A percentile compares a stretch with the other conserved stretches of the same genome.
Conservation (phyloP, 2,329 filamentous ascomycete species). For the Verticillium isaacii region DNA sequence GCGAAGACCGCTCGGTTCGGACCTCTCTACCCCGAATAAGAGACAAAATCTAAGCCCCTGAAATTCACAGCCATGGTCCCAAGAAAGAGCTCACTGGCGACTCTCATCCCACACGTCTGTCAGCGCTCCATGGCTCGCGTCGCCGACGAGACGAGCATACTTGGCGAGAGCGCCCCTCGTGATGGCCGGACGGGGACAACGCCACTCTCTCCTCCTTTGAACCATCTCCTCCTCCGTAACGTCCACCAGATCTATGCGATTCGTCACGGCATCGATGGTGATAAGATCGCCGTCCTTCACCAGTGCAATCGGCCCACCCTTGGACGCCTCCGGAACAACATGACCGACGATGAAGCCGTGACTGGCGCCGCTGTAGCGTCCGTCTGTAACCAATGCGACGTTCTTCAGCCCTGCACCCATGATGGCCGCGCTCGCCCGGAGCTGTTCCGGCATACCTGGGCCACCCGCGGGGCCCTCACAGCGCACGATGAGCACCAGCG, state of each 20-base stretch:
- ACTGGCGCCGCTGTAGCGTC: constrained; percentile 79
- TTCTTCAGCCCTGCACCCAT: constrained; percentile 89
- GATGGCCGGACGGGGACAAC: constrained; percentile 63
- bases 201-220: constrained; percentile 61
- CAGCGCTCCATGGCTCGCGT: constrained; percentile 87
- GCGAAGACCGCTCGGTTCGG: no score
- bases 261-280: constrained; percentile 79
- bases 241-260: constrained; percentile 60
- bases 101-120: constrained; percentile 52
- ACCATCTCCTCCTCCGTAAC: constrained; percentile 67
- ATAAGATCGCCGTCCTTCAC: constrained; percentile 77
- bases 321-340: constrained; percentile 83
- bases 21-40: no score
- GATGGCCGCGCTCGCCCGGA: constrained; percentile 81
- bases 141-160: constrained; percentile 81
- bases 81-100: no score
- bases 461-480: constrained; percentile 94
- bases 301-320: constrained; percentile 81
- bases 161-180: constrained; percentile 84
- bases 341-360: constrained; percentile 95
- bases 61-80: no score
- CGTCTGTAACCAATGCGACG: constrained; percentile 87
- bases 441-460: constrained; percentile 93
- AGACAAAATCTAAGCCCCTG: no score
- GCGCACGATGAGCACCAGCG: constrained; percentile 82